Conservation (phyloP, 177 flowering plant species). For the Vitis hybrid region DNA sequence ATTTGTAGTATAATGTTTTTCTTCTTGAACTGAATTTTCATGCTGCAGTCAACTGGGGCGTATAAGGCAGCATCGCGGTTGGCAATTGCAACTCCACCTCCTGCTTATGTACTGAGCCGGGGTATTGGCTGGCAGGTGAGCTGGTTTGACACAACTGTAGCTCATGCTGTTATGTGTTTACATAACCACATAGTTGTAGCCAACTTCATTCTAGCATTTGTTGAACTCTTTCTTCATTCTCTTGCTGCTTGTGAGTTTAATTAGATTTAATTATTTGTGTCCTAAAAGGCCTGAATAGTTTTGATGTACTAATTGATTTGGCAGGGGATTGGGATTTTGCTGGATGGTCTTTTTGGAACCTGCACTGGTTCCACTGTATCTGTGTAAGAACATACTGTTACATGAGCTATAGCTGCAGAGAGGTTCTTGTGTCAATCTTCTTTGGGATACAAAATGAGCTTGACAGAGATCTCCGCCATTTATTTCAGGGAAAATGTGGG, state of each 20-base stretch:
- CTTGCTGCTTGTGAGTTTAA: neutral
- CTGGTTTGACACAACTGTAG: neutral
- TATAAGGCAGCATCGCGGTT: slow-evolving; percentile 93
- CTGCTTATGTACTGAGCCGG: slow-evolving; percentile 92
- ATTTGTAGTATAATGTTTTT: too few species aligned
- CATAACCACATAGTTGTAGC: neutral
- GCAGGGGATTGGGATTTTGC: slow-evolving; percentile 91
- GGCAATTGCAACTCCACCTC: slow-evolving; percentile 99
- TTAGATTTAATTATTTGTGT: neutral
- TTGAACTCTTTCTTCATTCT: neutral
- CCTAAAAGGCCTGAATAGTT: neutral
- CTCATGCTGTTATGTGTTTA: neutral
- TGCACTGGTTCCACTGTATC: slow-evolving; percentile 89
- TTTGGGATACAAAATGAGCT: slow-evolving; percentile 3
- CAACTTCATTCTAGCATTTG: neutral
- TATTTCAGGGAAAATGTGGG: slow-evolving; percentile 92
- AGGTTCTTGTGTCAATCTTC: neutral
- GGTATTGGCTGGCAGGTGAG: slow-evolving; percentile 99
- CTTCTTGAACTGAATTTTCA: slow-evolving; percentile 1
- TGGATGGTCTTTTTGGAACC: slow-evolving; percentile 93
- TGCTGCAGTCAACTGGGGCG: slow-evolving; percentile 87
- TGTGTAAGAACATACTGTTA: slow-evolving; percentile 56
- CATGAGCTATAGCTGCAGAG: slow-evolving; percentile 2
- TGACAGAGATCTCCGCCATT: slow-evolving; percentile 13
- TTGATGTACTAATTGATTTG: neutral